A percentile compares a stretch with the other conserved stretches of the same genome.
phyloP scores from a whole-genome alignment of 2,329 filamentous ascomycete species.

The Macrophomina phaseolina region DNA sequence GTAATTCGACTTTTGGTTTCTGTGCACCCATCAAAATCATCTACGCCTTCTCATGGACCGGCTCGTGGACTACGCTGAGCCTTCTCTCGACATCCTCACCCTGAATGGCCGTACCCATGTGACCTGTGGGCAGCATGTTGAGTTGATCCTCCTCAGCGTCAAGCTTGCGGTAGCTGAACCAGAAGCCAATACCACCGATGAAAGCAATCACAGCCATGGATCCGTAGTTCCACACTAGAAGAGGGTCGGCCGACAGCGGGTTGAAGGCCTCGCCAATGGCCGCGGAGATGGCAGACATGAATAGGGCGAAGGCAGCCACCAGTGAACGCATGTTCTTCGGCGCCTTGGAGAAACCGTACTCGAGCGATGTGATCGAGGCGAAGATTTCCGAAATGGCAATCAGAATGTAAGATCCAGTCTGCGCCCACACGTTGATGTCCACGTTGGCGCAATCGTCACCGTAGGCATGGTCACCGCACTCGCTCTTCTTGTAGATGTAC shows the following conservation, averaged over 20 bases:
- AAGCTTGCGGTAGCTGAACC: conserved; percentile 39
- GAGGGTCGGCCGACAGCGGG: conserved; percentile 32
- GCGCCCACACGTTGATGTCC: conserved; percentile 62
- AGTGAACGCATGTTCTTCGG: conserved; percentile 65
- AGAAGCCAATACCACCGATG: conserved; percentile 41
- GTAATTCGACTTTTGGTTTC: background rate
- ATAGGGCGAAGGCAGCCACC: conserved; percentile 44
- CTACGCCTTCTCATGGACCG: conserved; percentile 10
- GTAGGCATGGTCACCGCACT: conserved; percentile 52
- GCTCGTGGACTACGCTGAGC: conserved; percentile 14
- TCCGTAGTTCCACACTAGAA: conserved; percentile 40
- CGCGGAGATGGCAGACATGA: conserved; percentile 40
- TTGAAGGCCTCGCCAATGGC: conserved; percentile 34
- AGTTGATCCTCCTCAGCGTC: conserved; percentile 45
- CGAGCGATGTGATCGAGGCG: conserved; percentile 70
- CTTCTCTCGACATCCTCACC: conserved; percentile 39
- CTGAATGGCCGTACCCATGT: conserved; percentile 38
- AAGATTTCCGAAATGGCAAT: conserved; percentile 67
- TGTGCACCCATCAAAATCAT: background rate
- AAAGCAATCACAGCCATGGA: conserved; percentile 44
- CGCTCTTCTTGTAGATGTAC: conserved; percentile 50
- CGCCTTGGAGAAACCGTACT: conserved; percentile 77
- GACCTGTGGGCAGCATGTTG: conserved; percentile 46
- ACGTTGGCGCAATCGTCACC: conserved; percentile 55
- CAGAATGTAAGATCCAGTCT: conserved; percentile 58